These are phyloP conservation scores for Thermoascus crustaceus DNA, from an alignment of 2,329 filamentous ascomycete genomes.

Conservation along the genomic window DNA sequence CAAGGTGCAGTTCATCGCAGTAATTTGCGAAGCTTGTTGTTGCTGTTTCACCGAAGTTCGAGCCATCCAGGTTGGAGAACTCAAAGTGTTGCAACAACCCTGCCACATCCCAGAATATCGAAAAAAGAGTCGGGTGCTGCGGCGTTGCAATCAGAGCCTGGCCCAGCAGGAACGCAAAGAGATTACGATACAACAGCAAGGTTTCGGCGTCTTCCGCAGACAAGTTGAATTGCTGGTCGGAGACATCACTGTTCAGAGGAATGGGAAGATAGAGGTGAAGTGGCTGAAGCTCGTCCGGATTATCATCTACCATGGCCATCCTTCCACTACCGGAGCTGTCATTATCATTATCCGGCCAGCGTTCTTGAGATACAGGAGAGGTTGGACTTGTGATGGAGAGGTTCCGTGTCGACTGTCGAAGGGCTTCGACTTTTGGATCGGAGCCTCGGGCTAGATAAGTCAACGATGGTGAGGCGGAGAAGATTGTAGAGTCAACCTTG, in stretches of 20 bases:
- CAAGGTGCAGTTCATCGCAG: slow-evolving; percentile 66
- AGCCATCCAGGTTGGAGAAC: slow-evolving; percentile 55
- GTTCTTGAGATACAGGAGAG: slow-evolving; percentile 25
- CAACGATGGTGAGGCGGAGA: slow-evolving; percentile 49
- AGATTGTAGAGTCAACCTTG: slow-evolving; percentile 51
- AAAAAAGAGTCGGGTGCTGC: slow-evolving; percentile 47
- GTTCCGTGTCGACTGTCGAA: slow-evolving; percentile 21
- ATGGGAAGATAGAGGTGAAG: slow-evolving; percentile 54
- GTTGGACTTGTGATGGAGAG: slow-evolving; percentile 22
- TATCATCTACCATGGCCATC: slow-evolving; percentile 41
- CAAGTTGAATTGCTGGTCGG: slow-evolving; percentile 25
- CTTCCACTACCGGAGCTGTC: slow-evolving; percentile 41
- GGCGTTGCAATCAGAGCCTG: slow-evolving; percentile 54
- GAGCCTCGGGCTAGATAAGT: slow-evolving; percentile 48
- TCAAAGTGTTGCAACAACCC: slow-evolving; percentile 50
- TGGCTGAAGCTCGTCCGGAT: slow-evolving; percentile 31
- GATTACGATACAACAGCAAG: slow-evolving; percentile 52
- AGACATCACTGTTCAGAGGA: slow-evolving; percentile 45
- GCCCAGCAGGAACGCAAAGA: slow-evolving; percentile 57
- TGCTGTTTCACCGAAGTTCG: slow-evolving; percentile 55
- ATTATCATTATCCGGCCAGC: slow-evolving; percentile 26
- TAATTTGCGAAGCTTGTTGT: slow-evolving; percentile 49
- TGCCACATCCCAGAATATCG: slow-evolving; percentile 54
- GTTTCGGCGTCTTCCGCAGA: slow-evolving; percentile 47
- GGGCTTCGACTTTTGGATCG: slow-evolving; percentile 37